Evolutionary conservation across 1,284 basidiomycete species (phyloP).

Genomic region (Fomes fomentarius): DNA sequence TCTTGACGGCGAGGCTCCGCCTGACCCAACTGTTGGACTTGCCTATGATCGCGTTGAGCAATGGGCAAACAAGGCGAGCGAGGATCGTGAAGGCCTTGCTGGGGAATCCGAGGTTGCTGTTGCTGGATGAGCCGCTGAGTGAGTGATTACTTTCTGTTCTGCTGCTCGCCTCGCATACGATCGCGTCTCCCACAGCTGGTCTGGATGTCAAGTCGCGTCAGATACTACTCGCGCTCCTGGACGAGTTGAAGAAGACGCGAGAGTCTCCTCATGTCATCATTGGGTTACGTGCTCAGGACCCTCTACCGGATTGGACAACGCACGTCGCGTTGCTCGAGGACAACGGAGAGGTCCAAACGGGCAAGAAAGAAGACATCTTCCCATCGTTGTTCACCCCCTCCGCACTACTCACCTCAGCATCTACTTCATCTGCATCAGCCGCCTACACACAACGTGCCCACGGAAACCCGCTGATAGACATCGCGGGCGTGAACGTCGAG

Average conservation of each 20-base stretch:
- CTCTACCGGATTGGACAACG: slow-evolving; percentile 83
- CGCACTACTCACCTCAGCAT: neutral
- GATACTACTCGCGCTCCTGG: slow-evolving; percentile 61
- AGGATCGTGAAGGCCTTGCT: slow-evolving; percentile 84
- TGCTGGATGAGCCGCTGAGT: slow-evolving; percentile 89
- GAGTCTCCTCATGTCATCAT: slow-evolving; percentile 62
- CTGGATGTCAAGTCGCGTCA: slow-evolving; percentile 66
- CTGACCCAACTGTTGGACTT: slow-evolving; percentile 72
- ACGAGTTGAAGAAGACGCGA: slow-evolving; percentile 50
- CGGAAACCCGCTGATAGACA: slow-evolving; percentile 20
- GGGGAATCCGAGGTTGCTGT: slow-evolving; percentile 66
- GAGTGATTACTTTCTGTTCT: slow-evolving; percentile 30
- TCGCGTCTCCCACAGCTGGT: slow-evolving; percentile 55
- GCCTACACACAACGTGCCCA: slow-evolving; percentile 11
- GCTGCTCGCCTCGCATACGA: neutral
- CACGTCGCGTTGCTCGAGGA: slow-evolving; percentile 67
- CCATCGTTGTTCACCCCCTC: slow-evolving; percentile 4
- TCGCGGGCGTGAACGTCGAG: slow-evolving; percentile 23
- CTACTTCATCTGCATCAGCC: neutral
- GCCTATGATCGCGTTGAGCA: slow-evolving; percentile 83
- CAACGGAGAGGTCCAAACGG: slow-evolving; percentile 33
- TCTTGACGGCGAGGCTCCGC: slow-evolving; percentile 55
- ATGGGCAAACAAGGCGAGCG: slow-evolving; percentile 91
- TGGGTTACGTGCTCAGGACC: slow-evolving; percentile 81
- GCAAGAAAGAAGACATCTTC: slow-evolving; percentile 31